Evolutionary conservation across 352 stramenopile genomes (phyloP), one percentile per base, ranked within the genome.

Genomic region (Globisporangium nagaii): DNA sequence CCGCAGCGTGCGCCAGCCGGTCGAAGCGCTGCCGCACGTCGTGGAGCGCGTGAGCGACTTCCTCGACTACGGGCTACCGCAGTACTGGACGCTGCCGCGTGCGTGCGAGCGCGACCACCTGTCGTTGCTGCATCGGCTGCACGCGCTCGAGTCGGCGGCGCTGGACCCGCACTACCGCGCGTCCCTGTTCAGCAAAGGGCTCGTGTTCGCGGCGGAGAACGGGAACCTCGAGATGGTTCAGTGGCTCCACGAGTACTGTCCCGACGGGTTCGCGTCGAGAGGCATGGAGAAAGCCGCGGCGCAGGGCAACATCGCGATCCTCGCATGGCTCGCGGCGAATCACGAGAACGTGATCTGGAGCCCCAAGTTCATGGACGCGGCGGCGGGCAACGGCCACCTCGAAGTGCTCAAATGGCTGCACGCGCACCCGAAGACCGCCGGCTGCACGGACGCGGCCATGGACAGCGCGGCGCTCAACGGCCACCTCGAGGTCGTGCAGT

Each of bases 401-500:
- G 3, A 31, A 22, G 37, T 49, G 7, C 28, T 62, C 12, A 27
- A 62, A 27, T 60, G 32, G 41, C 53, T 60, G 15, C 43, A 46
- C 30, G 53, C 32, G 17, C 32, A 37, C 11, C 53, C 42, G 11
- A 20, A 37, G 19, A 46, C 31, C 31, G 48, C 51, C 17, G 36
- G 60, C 8, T 45, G 50, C 37, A 56, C 61, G 27, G 25, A 46
- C 10, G 47, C 42, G 6, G 48, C 56, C 1, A 66, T 66, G 53
- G 54, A 66, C 41, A 49, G 25, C 35, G 58, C 58, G 10, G 55
- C 54, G 3, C 36, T 53, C 4, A 19, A 55, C 17, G 55, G 56
- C 4, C 41, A 64, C 28, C 36, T 67, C 22, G 45, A 49, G 20
- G 47, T 64, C 20, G 41, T 67, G n/a, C n/a, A 55, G 36, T 64